Base-by-base conservation (phyloP, 129 eudicot genomes). In the Solidago caesia region DNA sequence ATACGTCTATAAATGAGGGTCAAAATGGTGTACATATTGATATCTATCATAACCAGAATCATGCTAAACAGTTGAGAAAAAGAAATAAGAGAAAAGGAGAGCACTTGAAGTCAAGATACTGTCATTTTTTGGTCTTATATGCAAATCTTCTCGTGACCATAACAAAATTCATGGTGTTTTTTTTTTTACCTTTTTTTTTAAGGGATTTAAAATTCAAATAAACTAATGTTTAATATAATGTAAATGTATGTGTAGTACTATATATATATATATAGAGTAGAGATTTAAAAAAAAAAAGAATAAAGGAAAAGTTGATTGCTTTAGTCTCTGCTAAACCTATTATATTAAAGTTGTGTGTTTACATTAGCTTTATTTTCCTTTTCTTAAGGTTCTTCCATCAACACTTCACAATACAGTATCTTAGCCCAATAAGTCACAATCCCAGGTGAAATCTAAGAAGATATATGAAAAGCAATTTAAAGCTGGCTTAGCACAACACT, bases 141-240 rank as follows among this genome's bases (percentile, higher is more conserved):
- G 84, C 84, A 75, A 67, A 71, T 56, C 72, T 58, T 85, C 89
- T 90, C 88, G 87, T 90, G 87, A 88, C 75, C 85, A 82, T 74
- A 86, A 80, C 74, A 84, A 80, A 76, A 88, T 81, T 75, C 77
- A 82, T 69, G 75, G 21, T 21, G 21, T 21, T 21, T 21, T 21
- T 21, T 21, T 21, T 21, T 21, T 21, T 21, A 21, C 0, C 0
- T 21, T 21, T 21, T 21, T 21, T 21, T 21, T 21, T 21, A 21
- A 21, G 21, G 21, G 21, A 21, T 21, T 21, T 21, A 21, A 21
- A 21, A 21, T 21, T 21, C 21, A 21, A 21, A 21, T 21, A 21
- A 21, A 21, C 21, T 21, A 21, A 21, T 21, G 21, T 21, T 21
- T 21, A 21, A 55, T 55, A 5, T 5, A n/a, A 55, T 62, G 67